A percentile compares a stretch with the other conserved stretches of the same genome.
These are phyloP conservation scores for Plasmodium gallinaceum DNA, from an alignment of 169 alveolate species.

Conservation along the genomic window DNA sequence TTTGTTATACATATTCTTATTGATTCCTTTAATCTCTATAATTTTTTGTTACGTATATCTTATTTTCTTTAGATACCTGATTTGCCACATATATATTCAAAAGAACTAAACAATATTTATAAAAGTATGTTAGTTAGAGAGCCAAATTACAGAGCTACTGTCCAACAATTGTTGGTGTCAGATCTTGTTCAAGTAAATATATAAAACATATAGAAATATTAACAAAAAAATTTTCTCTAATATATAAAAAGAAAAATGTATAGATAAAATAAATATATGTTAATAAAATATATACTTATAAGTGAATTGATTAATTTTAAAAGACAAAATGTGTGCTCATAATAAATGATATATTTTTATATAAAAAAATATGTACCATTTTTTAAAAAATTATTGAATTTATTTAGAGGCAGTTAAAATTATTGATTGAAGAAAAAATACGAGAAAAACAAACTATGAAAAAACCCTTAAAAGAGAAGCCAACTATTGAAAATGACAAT, in stretches of 20 bases:
- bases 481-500: slow-evolving; percentile 45
- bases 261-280: not conserved
- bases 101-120: slow-evolving; percentile 82
- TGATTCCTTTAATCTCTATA: not conserved
- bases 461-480: slow-evolving; percentile 56
- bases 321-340: not conserved
- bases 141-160: slow-evolving; percentile 71
- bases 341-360: not conserved
- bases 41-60: not conserved
- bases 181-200: slow-evolving; percentile 67
- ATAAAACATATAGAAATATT: slow-evolving; percentile 1
- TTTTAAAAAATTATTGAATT: not conserved
- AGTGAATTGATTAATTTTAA: not conserved
- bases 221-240: not conserved
- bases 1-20: not conserved
- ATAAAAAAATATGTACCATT: not conserved
- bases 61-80: slow-evolving; percentile 81
- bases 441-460: slow-evolving; percentile 71
- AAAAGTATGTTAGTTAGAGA: slow-evolving; percentile 84
- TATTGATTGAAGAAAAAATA: slow-evolving; percentile 56
- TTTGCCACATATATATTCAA: slow-evolving; percentile 81
- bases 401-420: slow-evolving; percentile 49
- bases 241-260: not conserved
- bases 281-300: not conserved
- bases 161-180: slow-evolving; percentile 70